Percentiles rank a stretch among this genome's conserved stretches.
Evolutionary conservation across 2,329 filamentous ascomycete genomes (phyloP).

Genomic region (Bipolaris victoriae): DNA sequence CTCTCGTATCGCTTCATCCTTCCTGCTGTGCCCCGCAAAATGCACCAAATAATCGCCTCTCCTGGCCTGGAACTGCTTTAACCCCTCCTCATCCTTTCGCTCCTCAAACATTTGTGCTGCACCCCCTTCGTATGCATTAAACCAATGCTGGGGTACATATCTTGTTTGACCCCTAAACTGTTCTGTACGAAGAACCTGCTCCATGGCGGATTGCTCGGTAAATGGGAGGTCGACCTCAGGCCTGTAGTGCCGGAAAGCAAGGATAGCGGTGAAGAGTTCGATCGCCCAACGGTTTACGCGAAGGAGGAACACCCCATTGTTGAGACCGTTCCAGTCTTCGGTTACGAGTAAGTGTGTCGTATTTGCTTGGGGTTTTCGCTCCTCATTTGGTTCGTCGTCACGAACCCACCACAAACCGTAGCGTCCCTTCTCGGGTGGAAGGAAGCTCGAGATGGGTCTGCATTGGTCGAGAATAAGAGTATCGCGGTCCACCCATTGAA

Average conservation of each 20-base stretch:
- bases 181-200: constrained; percentile 43
- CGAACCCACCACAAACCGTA: constrained; percentile 23
- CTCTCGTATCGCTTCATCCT: constrained; percentile 44
- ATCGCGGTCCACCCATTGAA: constrained; percentile 55
- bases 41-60: constrained; percentile 54
- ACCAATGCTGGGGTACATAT: constrained; percentile 52
- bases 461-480: constrained; percentile 54
- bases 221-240: constrained; percentile 46
- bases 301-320: constrained; percentile 53
- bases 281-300: constrained; percentile 51
- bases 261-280: constrained; percentile 48
- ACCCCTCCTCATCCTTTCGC: constrained; percentile 44
- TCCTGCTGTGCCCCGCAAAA: constrained; percentile 48
- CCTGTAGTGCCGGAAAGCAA: constrained; percentile 49
- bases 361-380: constrained; percentile 2
- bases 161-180: constrained; percentile 43
- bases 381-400: not conserved
- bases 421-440: constrained; percentile 38
- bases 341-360: constrained; percentile 46
- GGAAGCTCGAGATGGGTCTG: constrained; percentile 50
- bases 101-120: constrained; percentile 20
- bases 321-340: constrained; percentile 52
- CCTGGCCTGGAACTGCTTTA: constrained; percentile 46
- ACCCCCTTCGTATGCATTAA: constrained; percentile 52
- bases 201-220: constrained; percentile 53